Base-by-base conservation (phyloP, 768 basidiomycete species). In the Boletus rufocinnamomeus region DNA sequence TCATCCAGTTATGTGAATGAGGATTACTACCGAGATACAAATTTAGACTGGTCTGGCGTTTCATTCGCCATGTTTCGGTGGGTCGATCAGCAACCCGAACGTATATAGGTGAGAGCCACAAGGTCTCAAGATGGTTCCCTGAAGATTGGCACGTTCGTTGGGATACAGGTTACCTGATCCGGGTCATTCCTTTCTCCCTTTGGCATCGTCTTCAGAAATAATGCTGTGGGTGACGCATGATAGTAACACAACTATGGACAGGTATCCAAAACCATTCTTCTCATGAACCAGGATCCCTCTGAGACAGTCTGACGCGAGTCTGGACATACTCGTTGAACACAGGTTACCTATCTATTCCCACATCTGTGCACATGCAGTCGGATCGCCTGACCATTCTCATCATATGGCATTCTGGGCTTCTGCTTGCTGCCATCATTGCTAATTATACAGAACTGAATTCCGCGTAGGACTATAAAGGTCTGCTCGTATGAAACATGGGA, bases 101-200 rank as follows among this genome's bases (percentile, higher is more conserved):
- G n/a, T n/a, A 27, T 2, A 37, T n/a, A 4, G 35, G 50, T n/a
- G 10, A 13, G 25, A 21, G 25, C 21, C 45, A 40, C 35, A 40
- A 21, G 16, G 0, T 47, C 34, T 17, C 16, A 6, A 28, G 27
- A 41, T 10, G 16, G 6, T 21, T 41, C 27, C 38, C 19, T 50
- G 19, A 8, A 28, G 32, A 28, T 28, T 44, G n/a, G 50, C 54
- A 62, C 54, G 46, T 62, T 62, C 54, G 53, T 62, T 49, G 41
- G 34, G 13, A 44, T 19, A 16, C n/a, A 16, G 23, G 17, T 27
- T 35, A 5, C n/a, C 35, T 14, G 45, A 60, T 50, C 43, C 25
- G 30, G 25, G 6, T 21, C 28, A 19, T 19, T 41, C 40, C 19
- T 41, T 21, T 38, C 17, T 38, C 8, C 13, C 30, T 16, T 38